These are phyloP conservation scores for Rhynchospora pubera DNA, from an alignment of 176 grass and related monocot genomes.

Conservation along the genomic window DNA sequence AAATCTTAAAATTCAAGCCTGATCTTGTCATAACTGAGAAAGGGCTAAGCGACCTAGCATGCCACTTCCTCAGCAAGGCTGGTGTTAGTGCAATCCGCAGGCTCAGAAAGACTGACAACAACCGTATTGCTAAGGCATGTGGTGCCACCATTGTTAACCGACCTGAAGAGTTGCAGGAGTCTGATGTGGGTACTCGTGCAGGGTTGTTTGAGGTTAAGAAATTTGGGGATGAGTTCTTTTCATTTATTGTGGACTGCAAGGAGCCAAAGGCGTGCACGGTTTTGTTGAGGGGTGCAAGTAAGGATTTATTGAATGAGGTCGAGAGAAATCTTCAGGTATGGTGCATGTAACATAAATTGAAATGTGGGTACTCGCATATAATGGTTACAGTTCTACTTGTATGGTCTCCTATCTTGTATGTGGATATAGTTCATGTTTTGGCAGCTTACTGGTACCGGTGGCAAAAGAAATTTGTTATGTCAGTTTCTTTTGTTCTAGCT, in stretches of 20 bases:
- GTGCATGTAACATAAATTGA: neutral
- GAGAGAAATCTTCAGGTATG: conserved; percentile 92
- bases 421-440: no score
- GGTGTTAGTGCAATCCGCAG: conserved; percentile 90
- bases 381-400: neutral
- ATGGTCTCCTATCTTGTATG: no score
- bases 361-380: neutral
- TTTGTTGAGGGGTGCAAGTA: conserved; percentile 90
- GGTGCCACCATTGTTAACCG: conserved; percentile 91
- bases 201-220: conserved; percentile 97
- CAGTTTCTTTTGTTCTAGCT: no score
- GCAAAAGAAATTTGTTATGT: no score
- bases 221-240: conserved; percentile 91
- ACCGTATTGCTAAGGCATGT: conserved; percentile 90
- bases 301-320: conserved; percentile 93
- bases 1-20: conserved; percentile 96
- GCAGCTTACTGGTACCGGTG: no score
- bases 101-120: conserved; percentile 92
- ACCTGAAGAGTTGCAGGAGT: conserved; percentile 97
- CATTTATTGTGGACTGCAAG: conserved; percentile 90
- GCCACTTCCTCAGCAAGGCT: conserved; percentile 90
- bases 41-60: conserved; percentile 88
- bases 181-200: conserved; percentile 81
- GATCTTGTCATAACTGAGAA: conserved; percentile 93
- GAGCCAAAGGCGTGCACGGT: conserved; percentile 98